Conservation (phyloP, 345 rosid species). For the Camelina sativa region DNA sequence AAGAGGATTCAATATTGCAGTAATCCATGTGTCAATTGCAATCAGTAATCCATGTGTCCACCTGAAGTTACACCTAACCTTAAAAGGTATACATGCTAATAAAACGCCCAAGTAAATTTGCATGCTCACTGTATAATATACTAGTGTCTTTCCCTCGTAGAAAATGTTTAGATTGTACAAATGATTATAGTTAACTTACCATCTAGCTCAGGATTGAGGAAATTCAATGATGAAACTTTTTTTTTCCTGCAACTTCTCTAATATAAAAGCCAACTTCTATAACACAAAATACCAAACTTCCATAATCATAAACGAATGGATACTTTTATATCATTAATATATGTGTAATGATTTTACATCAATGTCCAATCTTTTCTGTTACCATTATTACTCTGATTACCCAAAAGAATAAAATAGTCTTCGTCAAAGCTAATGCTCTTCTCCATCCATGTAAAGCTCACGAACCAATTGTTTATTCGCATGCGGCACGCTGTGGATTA, state of each 20-base stretch:
- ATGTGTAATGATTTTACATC: slow-evolving; percentile 34
- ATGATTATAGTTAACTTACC: slow-evolving; percentile 31
- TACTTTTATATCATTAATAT: slow-evolving; percentile 29
- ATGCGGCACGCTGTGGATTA: slow-evolving; percentile 6
- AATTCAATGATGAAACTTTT: slow-evolving; percentile 20
- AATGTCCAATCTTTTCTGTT: slow-evolving; percentile 8
- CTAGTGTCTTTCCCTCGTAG: slow-evolving; percentile 17
- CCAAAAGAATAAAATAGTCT: slow-evolving; percentile 33
- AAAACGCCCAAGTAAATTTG: slow-evolving; percentile 12
- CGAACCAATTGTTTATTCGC: slow-evolving; percentile 16
- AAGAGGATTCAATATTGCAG: background rate
- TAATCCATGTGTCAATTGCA: no score
- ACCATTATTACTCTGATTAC: slow-evolving; percentile 37
- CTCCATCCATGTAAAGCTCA: slow-evolving; percentile 20
- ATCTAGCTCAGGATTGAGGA: slow-evolving; percentile 24
- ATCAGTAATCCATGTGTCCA: slow-evolving; percentile 31
- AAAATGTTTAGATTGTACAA: slow-evolving; percentile 29
- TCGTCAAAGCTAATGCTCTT: slow-evolving; percentile 30
- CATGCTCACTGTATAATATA: slow-evolving; percentile 19
- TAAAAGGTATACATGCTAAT: slow-evolving; percentile 12
- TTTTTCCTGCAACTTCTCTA: slow-evolving; percentile 13
- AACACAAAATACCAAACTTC: slow-evolving; percentile 30
- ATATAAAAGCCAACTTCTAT: slow-evolving; percentile 5
- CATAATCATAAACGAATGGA: slow-evolving; percentile 24
- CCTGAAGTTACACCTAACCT: background rate